Evolutionary conservation across 495 filamentous ascomycete species (phyloP).

Genomic region (Saxophila tyrrhenica): DNA sequence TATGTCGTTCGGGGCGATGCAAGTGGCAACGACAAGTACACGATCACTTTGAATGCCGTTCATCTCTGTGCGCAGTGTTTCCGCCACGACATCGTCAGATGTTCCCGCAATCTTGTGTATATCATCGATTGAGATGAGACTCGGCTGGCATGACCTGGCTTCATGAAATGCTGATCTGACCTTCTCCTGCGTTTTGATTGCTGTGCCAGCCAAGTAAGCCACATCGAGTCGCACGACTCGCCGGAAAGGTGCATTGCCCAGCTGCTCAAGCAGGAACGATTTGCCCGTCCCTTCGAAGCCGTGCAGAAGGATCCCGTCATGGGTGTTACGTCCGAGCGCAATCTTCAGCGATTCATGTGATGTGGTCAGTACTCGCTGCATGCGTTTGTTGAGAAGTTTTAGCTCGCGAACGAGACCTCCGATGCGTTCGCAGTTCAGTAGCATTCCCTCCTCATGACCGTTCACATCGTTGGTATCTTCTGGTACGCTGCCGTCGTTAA

Average conservation of each 20-base stretch:
- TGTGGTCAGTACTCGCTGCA: constrained; percentile 27
- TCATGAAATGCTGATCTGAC: constrained; percentile 61
- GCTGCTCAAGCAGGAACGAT: constrained; percentile 57
- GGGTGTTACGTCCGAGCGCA: constrained; percentile 8
- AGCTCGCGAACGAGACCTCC: constrained; percentile 55
- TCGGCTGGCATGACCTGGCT: constrained; percentile 60
- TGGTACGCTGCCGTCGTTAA: constrained; percentile 18
- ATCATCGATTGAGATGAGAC: constrained; percentile 73
- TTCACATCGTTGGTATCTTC: neutral
- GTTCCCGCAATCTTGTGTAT: constrained; percentile 56
- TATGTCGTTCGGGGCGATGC: constrained; percentile 62
- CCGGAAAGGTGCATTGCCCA: constrained; percentile 34
- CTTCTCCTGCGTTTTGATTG: constrained; percentile 35
- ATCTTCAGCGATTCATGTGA: neutral
- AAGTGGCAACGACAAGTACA: constrained; percentile 63
- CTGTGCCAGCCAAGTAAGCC: constrained; percentile 22
- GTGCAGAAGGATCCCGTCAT: constrained; percentile 55
- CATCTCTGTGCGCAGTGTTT: constrained; percentile 33
- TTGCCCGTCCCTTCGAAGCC: constrained; percentile 80
- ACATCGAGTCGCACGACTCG: neutral
- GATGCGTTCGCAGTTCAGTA: constrained; percentile 34
- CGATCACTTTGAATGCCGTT: constrained; percentile 32
- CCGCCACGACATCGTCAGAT: constrained; percentile 18
- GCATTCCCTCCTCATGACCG: neutral
- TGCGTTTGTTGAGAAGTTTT: constrained; percentile 52